Evolutionary conservation across 2,329 filamentous ascomycete genomes (phyloP).

Genomic region (Beauveria pseudobassiana): DNA sequence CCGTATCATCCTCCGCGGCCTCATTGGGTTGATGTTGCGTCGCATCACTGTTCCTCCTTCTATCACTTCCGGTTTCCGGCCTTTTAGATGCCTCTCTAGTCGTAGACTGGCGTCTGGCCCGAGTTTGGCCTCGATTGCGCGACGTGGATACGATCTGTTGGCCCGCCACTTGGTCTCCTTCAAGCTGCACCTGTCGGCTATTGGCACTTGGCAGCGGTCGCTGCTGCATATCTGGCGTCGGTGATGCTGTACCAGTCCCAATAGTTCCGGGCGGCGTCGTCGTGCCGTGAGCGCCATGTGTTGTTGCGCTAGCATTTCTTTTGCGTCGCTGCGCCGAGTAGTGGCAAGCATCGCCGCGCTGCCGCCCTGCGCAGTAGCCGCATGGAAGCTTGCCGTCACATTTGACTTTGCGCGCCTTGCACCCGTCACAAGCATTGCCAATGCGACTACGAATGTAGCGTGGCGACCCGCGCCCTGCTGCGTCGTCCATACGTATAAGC

Average conservation of each 20-base stretch:
- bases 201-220: not conserved
- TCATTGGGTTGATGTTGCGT: not conserved
- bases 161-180: not conserved
- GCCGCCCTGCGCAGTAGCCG: slow-evolving; percentile 39
- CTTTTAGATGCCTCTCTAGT: not conserved
- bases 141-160: too few relatives aligned
- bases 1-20: slow-evolving; percentile 42
- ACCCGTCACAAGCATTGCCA: slow-evolving; percentile 46
- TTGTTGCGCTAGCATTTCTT: slow-evolving; percentile 17
- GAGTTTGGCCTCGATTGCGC: not conserved
- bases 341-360: slow-evolving; percentile 35
- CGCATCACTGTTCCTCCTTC: not conserved
- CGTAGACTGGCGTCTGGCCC: slow-evolving; percentile 10
- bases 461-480: not conserved
- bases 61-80: not conserved
- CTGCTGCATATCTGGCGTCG: slow-evolving; percentile 2
- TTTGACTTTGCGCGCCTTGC: slow-evolving; percentile 48
- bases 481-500: slow-evolving; percentile 4
- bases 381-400: slow-evolving; percentile 48
- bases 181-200: not conserved
- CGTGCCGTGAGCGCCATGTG: not conserved
- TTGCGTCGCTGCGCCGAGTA: slow-evolving; percentile 40
- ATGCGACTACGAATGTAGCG: slow-evolving; percentile 34
- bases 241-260: not conserved
- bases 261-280: slow-evolving; percentile 4